Base-by-base conservation (phyloP, 2,329 filamentous ascomycete genomes). In the Monosporascus sp. region DNA sequence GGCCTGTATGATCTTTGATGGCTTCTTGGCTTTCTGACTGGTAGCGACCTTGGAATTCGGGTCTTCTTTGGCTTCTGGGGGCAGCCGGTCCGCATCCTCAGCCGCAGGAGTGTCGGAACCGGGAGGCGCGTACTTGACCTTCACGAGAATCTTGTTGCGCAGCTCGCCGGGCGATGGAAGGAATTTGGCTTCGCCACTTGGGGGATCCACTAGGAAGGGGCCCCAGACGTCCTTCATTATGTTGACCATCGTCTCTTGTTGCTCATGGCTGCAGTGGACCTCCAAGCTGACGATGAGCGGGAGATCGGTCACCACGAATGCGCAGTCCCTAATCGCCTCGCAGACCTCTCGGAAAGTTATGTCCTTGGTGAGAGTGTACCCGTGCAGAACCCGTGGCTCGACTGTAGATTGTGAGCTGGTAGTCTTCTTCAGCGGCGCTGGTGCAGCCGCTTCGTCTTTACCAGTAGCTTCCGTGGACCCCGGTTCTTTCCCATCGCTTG, bases 281-380 rank as follows among this genome's bases (percentile, higher is more conserved):
- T 99, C 94, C 35, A 99, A 79, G 65, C 90, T 96, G 62, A 97
- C 87, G 55, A 97, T 93, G n/a, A 99, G 76, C 0, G 94, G 94
- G 18, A 96, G 75, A 56, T 93, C 86, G 20, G 82, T 86, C 4
- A 77, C 81, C 3, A 80, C 73, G 63, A 97, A 97, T 1, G 88
- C 91, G 63, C 86, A 82, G 52, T 96, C 83, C 35, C 83, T 78
- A 59, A 97, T 92, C 0, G 89, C 85, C 52, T 81, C 77, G 71
- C 92, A 96, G 2, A 97, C 93, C 43, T 88, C 83, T 49, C 92
- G 84, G 71, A 97, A 97, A 0, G 88, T 80, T 39, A 96, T 84
- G 55, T 94, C 88, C 61, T 89, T 92, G 17, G 94, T 99, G 20
- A 96, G 78, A 0, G 94, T 97, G 69, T 96, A 90, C 1, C 90